Evolutionary conservation across 257 asterid genomes (phyloP), one percentile per base, ranked within the genome.

Genomic region (Plantago major): DNA sequence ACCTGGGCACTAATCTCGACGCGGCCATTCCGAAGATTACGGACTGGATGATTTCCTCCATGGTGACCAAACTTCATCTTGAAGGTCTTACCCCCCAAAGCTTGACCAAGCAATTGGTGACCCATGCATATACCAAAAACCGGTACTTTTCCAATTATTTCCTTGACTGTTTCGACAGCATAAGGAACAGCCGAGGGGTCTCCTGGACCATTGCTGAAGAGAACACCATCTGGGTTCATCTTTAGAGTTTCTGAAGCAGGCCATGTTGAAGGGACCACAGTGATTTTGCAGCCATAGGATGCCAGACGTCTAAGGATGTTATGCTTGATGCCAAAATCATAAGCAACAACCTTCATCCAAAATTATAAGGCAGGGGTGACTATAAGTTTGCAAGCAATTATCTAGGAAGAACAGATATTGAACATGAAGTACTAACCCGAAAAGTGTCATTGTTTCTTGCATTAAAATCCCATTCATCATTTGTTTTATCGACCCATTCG

Each of bases 131-230:
- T 89, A 44, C 99, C 97, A 72, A 92, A 92, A 65, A 89, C 82
- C 11, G 97, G 91, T 67, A 81, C 73, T 70, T 86, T 92, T 69
- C 96, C 97, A 54, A 86, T 73, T 55, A 92, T 51, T 65, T 84
- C 91, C 78, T 79, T 89, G 47, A 89, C 99, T 0, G 89, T 80
- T 71, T 89, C 80, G 37, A 92, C 95, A 66, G 97, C 97, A 73
- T 92, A 92, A 74, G 97, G 99, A 73, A 89, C 99, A 28, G 97
- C 99, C 1, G 96, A 92, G 60, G 99, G 99, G 74, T 92, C 97
- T 19, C 97, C 99, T 4, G 99, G 97, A 48, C 99, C 99, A 55
- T 92, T 86, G 82, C 97, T 92, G 69, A 92, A 89, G 52, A 92
- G 80, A 46, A 92, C 89, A 62, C 99, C 99, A 64, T 92, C 97